Base-by-base conservation (phyloP, 2,329 filamentous ascomycete species). In the Fusarium aywerte region DNA sequence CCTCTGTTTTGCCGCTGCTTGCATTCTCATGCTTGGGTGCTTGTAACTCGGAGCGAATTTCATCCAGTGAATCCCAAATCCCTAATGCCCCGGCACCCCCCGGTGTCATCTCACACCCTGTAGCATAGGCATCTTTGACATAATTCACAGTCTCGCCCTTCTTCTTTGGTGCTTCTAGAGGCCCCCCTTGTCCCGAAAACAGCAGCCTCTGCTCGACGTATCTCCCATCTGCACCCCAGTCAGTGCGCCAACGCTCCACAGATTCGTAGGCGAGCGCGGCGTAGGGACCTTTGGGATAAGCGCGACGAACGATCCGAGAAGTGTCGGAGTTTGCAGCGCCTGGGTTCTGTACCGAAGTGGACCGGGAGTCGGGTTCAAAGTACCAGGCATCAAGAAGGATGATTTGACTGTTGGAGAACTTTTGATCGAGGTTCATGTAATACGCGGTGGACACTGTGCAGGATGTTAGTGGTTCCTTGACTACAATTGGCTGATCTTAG, bases 181-280 rank as follows among this genome's bases (percentile, higher is more conserved):
- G 21, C 10, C 20, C 31, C 0, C 44, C 31, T 35, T 48, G 6
- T 27, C 31, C 31, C 2, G 44, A 33, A 11, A 48, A 48, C 21
- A 48, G 4, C 6, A 48, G 0, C 4, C 44, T 48, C 31, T 48
- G 44, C 21, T 48, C 44, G 20, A 48, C 31, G 15, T 35, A 48
- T 48, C 44, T 48, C 29, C 31, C 20, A 25, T 48, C 44, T 35
- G 27, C 31, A 33, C 44, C 44, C 44, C 44, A 48, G 31, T 48
- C 44, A 35, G 44, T 23, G 20, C 44, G 44, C 44, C 44, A 48
- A 25, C 44, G 44, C 44, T 48, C 44, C 20, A 48, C 44, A 32
- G 44, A 35, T n/a, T 48, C 44, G 31, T 48, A 33, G 44, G 44
- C 44, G 31, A 48, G 44, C 13, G 44, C 44, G 44, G 44, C 44